Evolutionary conservation across 2,329 filamentous ascomycete genomes (phyloP).

Genomic region (Didymosphaeria variabile): DNA sequence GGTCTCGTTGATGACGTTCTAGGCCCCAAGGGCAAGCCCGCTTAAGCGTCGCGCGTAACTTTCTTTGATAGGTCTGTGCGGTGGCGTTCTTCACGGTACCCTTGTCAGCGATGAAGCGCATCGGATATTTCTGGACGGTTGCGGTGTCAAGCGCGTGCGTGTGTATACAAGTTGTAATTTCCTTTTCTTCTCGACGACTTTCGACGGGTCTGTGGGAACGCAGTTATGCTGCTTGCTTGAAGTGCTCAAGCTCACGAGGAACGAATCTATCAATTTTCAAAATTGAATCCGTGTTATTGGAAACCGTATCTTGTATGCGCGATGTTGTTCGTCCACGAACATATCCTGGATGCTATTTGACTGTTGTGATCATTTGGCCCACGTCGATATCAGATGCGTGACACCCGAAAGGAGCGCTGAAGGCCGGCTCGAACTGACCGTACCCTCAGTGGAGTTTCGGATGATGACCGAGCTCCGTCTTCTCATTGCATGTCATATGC

Average conservation of each 20-base stretch:
- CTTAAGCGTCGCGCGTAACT: slow-evolving; percentile 21
- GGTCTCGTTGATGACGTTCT: slow-evolving; percentile 62
- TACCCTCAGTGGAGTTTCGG: background rate
- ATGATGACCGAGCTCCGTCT: background rate
- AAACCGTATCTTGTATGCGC: background rate
- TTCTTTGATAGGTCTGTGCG: slow-evolving; percentile 9
- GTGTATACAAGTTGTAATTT: slow-evolving; percentile 7
- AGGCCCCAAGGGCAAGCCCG: slow-evolving; percentile 47
- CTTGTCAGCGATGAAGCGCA: slow-evolving; percentile 4
- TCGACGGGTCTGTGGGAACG: background rate
- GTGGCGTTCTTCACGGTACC: slow-evolving; percentile 1
- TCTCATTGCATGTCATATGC: background rate
- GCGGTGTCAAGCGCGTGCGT: background rate
- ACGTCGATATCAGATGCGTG: background rate
- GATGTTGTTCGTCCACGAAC: background rate
- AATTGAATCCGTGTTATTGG: background rate
- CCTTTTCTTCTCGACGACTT: background rate
- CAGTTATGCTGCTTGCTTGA: slow-evolving; percentile 41
- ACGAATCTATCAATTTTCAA: slow-evolving; percentile 27
- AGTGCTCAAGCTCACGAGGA: slow-evolving; percentile 49
- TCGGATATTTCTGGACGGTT: background rate
- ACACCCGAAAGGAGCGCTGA: background rate
- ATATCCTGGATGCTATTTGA: background rate
- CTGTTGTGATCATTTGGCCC: background rate
- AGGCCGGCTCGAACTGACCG: background rate